Evolutionary conservation across 768 basidiomycete genomes (phyloP).

Genomic region (Lentinus tigrinus): DNA sequence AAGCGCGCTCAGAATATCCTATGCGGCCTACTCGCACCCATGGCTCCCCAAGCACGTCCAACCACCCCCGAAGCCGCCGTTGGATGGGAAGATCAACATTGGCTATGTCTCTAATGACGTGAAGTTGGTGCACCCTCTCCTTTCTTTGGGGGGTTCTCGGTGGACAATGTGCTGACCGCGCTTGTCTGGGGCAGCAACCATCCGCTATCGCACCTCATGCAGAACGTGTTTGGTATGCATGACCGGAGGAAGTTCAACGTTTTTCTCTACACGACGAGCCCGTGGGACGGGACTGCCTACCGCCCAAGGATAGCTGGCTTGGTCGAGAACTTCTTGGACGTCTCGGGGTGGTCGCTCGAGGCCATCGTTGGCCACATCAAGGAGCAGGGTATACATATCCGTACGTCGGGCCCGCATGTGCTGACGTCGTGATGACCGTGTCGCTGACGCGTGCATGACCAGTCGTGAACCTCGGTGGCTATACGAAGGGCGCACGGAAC

Average conservation of each 20-base stretch:
- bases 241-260: conserved; percentile 39
- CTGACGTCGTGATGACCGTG: neutral
- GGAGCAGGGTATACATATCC: conserved; percentile 45
- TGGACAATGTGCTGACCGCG: neutral
- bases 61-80: conserved; percentile 41
- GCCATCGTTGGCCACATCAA: conserved; percentile 40
- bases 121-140: conserved; percentile 30
- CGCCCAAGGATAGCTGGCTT: conserved; percentile 42
- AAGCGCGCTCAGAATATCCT: conserved; percentile 46
- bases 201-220: conserved; percentile 52
- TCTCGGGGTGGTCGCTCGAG: conserved; percentile 37
- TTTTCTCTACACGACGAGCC: conserved; percentile 48
- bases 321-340: conserved; percentile 40
- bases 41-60: conserved; percentile 40
- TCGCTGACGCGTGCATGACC: neutral
- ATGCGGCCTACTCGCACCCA: conserved; percentile 40
- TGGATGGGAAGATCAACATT: conserved; percentile 39
- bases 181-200: conserved; percentile 37
- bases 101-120: conserved; percentile 52
- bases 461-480: conserved; percentile 49
- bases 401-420: conserved; percentile 27
- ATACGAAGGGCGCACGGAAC: conserved; percentile 52
- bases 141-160: neutral
- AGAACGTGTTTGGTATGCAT: conserved; percentile 47
- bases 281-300: conserved; percentile 45